phyloP scores from a whole-genome alignment of 2,329 filamentous ascomycete species.

The Penicillium sp. region DNA sequence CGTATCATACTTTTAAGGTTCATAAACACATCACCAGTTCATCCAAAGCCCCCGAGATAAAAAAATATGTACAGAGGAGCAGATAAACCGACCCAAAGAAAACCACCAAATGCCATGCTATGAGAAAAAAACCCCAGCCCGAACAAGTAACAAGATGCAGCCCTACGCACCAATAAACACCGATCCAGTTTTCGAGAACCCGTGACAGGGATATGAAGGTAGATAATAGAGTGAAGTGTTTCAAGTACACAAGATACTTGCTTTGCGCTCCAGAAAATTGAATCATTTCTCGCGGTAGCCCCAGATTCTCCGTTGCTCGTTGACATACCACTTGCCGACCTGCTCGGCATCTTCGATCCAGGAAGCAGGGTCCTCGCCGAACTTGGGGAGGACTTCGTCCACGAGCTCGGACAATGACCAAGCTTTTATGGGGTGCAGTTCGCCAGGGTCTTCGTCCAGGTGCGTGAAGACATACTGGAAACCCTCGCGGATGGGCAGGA shows the following conservation, averaged over 20 bases:
- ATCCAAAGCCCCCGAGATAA: not conserved
- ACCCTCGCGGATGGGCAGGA: slow-evolving; percentile 71
- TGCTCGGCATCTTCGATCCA: slow-evolving; percentile 37
- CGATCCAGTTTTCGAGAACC: not conserved
- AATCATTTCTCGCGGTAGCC: slow-evolving; percentile 21
- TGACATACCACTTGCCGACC: slow-evolving; percentile 37
- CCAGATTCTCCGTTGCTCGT: slow-evolving; percentile 29
- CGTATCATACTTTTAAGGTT: not conserved
- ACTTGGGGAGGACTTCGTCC: slow-evolving; percentile 20
- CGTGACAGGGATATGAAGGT: not conserved
- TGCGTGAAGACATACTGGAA: slow-evolving; percentile 43
- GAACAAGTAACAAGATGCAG: not conserved
- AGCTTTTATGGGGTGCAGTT: slow-evolving; percentile 27
- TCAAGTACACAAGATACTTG: not conserved
- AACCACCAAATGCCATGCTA: not conserved
- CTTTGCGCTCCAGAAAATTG: not conserved
- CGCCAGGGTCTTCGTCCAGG: slow-evolving; percentile 31
- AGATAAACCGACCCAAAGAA: not conserved
- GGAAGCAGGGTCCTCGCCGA: slow-evolving; percentile 28
- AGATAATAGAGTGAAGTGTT: not conserved
- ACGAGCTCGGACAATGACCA: slow-evolving; percentile 28
- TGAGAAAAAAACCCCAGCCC: not conserved
- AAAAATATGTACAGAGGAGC: not conserved
- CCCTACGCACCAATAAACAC: not conserved
- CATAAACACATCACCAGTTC: not conserved